Evolutionary conservation across 2,329 filamentous ascomycete genomes (phyloP), one percentile per base, ranked within the genome.

Genomic region (Exophiala dermatitidis): DNA sequence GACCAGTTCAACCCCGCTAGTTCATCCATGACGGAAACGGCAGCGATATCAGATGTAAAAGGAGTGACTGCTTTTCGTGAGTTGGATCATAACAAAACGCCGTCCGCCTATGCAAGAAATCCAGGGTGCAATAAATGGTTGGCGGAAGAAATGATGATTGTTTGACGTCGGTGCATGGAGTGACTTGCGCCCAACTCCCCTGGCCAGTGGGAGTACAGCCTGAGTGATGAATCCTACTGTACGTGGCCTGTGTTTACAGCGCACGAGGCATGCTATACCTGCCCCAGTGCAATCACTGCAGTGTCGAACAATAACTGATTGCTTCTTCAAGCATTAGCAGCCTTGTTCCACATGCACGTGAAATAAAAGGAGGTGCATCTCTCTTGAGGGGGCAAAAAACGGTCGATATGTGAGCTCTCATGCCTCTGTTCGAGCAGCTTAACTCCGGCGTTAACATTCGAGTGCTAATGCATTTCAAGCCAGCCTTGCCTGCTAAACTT

Each of bases 1-100:
- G 63, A 68, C 73, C 73, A 76, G 60, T 67, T 70, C 60, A 76
- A 62, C 48, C 73, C 72, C 52, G 68, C 71, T 37, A 76, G 66
- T 58, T 76, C 74, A 47, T 76, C 73, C 74, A 76, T 76, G 50
- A 52, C 52, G 47, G 49, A 45, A 19, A 47, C 5, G 41, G 36
- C 26, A 26, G 38, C 7, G 31, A 38, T 5, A 33, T 53, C 41
- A 19, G 19, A 19, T 19, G 19, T 19, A 54, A 52, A 31, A 54
- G 46, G 3, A 44, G 26, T 29, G n/a, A 29, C 7, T 19, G 29
- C 28, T 41, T 12, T 1, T 30, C 26, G 42, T 28, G 19, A 4
- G 8, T 6, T 33, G 5, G 30, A 38, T 12, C 43, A 48, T 43
- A 2, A 12, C 29, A 45, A n/a, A 38, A 26, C 32, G 36, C 19